Evolutionary conservation across 352 stramenopile species (phyloP), one percentile per base, ranked within the genome.

Genomic region (Pythium periplocum): DNA sequence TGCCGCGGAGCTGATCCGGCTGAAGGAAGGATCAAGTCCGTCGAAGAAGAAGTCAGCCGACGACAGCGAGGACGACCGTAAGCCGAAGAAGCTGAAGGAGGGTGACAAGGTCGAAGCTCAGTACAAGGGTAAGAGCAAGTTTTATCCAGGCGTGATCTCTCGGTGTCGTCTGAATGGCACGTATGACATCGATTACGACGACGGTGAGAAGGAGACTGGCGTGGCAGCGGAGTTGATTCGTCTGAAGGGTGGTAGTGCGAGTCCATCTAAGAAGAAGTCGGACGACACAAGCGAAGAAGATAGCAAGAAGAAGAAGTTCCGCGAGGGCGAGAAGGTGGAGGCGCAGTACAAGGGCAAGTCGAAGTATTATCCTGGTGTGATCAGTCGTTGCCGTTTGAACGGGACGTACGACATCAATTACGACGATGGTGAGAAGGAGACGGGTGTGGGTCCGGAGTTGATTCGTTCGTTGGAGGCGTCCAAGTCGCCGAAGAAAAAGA

Each of bases 391-490:
- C 0, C 69, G 87, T 48, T 53, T 62, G 6, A 78, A 94, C 45
- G 70, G 68, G 6, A 90, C 76, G 11, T 84, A 78, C 59, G 80
- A 89, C 36, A 62, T 94, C 51, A n/a, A 66, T 35, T 94, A 90
- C 45, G 72, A 86, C 1, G 77, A 87, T 45, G 83, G 78, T 31
- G 75, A 88, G 33, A 68, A 69, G 17, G 78, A 93, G 47, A 74
- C 63, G 36, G 48, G 76, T 12, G 73, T 73, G 33, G 53, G 46
- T 32, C 48, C 61, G 6, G 58, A 70, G 37, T 32, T 72, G 43
- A 69, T 72, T 49, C 55, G 61, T 2, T 48, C 45, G 32, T 37
- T 47, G 35, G 53, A 43, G 46, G 42, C 45, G 6, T 49, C 54
- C 2, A 61, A 54, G 8, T 43, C 54, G 6, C 12, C 39, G 1